These are phyloP conservation scores for Echeveria elegans DNA, from an alignment of 164 flowering plant species.

Conservation along the genomic window DNA sequence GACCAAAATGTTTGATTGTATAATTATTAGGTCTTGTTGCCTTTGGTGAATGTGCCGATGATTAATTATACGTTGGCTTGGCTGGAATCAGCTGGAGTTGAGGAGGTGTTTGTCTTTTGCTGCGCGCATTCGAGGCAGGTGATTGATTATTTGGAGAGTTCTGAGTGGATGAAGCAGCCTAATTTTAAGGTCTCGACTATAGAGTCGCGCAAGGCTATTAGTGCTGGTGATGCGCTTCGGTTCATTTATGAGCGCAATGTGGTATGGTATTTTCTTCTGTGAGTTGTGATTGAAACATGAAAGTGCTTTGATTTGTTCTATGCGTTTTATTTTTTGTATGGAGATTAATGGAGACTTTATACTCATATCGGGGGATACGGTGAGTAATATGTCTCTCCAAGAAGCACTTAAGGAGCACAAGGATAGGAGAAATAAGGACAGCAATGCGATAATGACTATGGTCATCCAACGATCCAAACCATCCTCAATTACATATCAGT, in stretches of 20 bases:
- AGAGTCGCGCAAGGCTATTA: conserved; percentile 62
- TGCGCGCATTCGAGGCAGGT: conserved; percentile 92
- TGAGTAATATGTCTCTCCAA: conserved; percentile 87
- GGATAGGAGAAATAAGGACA: conserved; percentile 76
- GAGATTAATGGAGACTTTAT: conserved; percentile 91
- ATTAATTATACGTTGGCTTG: conserved; percentile 85
- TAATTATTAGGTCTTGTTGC: conserved; percentile 58
- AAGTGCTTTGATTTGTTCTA: background rate
- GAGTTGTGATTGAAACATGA: background rate
- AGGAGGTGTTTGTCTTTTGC: conserved; percentile 89
- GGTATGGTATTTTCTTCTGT: conserved; percentile 35
- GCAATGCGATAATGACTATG: conserved; percentile 91
- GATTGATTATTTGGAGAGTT: conserved; percentile 57
- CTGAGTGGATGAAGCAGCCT: conserved; percentile 66
- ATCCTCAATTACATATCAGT: conserved; percentile 59
- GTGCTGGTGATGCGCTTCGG: conserved; percentile 97
- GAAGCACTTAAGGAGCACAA: conserved; percentile 76
- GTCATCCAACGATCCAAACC: conserved; percentile 78
- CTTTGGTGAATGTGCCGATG: conserved; percentile 86
- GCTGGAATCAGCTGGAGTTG: conserved; percentile 97
- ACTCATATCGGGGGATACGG: conserved; percentile 87
- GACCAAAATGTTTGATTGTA: no score
- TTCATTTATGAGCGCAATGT: conserved; percentile 75
- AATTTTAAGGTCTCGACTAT: conserved; percentile 59
- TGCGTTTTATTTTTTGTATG: conserved; percentile 12